Evolutionary conservation across 768 basidiomycete genomes (phyloP), one percentile per base, ranked within the genome.

Genomic region (Tubosaeta brunneosetosa): DNA sequence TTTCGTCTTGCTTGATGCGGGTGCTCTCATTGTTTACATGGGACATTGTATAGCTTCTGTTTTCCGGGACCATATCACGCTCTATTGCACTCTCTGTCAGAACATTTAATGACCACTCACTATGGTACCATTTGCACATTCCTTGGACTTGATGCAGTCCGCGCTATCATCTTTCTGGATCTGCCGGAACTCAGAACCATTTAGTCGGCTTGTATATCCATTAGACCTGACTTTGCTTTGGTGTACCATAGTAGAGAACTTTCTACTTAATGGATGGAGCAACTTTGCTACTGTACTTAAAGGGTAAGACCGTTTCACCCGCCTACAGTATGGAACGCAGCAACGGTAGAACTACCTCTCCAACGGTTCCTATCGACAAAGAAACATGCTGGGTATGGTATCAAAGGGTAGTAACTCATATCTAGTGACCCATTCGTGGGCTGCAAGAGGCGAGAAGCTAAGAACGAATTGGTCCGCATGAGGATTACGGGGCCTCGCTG

Each of bases 71-170:
- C 77, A 77, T 59, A 84, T 97, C 67, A 82, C 78, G 25, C 79
- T 93, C 64, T 74, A 83, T 58, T 93, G 91, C 80, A 80, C 83
- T 47, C 74, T 94, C 71, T 94, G 91, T 80, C 82, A 82, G 77
- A 87, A 78, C 72, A 90, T 92, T 68, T 91, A 85, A 86, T 69
- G 71, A 77, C 47, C 32, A 44, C n/a, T n/a, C 49, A 49, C 43
- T 36, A 22, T 19, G 38, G 19, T 44, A 53, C 47, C 44, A 14
- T 55, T 22, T 44, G 43, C 41, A 46, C 44, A n/a, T 47, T 46
- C 46, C 25, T 50, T 44, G 59, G 61, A 57, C 47, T 55, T 19
- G 11, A 43, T 45, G 51, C 49, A 42, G 38, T 44, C 47, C 37
- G 36, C 33, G 2, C 52, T 44, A 44, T 54, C 49, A 43, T 45